Percentiles rank a stretch among this genome's conserved stretches.
Conservation (phyloP, 345 rosid species). For the Odontarrhena argentea region DNA sequence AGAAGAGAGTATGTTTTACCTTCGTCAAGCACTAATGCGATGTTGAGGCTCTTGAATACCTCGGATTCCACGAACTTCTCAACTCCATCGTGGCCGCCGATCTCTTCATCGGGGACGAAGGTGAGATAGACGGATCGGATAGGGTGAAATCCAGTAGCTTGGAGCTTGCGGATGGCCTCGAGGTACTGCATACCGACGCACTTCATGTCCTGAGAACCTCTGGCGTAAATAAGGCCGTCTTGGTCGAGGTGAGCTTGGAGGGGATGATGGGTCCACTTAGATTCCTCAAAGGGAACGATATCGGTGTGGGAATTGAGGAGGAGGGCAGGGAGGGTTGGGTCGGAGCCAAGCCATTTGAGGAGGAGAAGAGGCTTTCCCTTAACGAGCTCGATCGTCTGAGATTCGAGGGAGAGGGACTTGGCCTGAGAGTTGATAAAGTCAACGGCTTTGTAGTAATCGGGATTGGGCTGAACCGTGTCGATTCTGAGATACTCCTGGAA, state of each 20-base stretch:
- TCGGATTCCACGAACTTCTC: constrained; percentile 67
- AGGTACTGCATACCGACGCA: constrained; percentile 95
- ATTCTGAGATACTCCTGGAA: constrained; percentile 86
- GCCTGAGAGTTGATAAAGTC: constrained; percentile 70
- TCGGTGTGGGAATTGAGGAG: constrained; percentile 96
- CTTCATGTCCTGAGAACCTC: constrained; percentile 99
- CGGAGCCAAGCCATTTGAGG: constrained; percentile 78
- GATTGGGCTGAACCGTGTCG: constrained; percentile 85
- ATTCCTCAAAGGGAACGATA: constrained; percentile 76
- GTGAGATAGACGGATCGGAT: constrained; percentile 71
- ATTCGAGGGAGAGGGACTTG: constrained; percentile 62
- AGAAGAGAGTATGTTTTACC: constrained; percentile 44
- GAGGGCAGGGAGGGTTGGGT: constrained; percentile 64
- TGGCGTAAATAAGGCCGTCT: constrained; percentile 67
- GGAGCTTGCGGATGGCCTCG: constrained; percentile 78
- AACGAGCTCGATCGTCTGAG: constrained; percentile 63
- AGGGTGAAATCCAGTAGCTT: constrained; percentile 62
- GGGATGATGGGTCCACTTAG: constrained; percentile 81
- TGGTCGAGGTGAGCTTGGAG: constrained; percentile 77
- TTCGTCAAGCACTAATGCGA: constrained; percentile 87
- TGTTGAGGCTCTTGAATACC: constrained; percentile 62
- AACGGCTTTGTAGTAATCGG: constrained; percentile 60
- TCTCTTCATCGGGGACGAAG: constrained; percentile 93
- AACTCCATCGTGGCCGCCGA: constrained; percentile 90
- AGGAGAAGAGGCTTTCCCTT: constrained; percentile 69